A percentile compares a stretch with the other conserved stretches of the same genome.
These are phyloP conservation scores for Trichosporon faecale DNA, from an alignment of 1,284 basidiomycete species.

Conservation along the genomic window DNA sequence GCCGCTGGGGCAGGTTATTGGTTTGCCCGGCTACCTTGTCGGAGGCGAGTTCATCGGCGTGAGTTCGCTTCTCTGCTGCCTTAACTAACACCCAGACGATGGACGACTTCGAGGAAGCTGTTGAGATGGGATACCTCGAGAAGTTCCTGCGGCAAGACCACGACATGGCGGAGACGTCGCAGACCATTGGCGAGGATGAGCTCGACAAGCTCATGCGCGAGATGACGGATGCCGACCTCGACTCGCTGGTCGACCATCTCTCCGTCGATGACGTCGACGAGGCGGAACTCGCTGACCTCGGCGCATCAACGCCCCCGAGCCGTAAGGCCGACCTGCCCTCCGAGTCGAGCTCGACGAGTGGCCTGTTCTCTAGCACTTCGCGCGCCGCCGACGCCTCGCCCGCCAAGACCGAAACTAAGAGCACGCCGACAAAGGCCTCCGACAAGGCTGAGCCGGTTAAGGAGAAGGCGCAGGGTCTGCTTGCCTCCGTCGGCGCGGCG, in stretches of 20 bases:
- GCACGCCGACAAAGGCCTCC: not conserved
- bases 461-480: not conserved
- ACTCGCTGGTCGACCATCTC: conserved; percentile 42
- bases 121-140: conserved; percentile 41
- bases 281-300: not conserved
- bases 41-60: conserved; percentile 51
- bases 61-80: conserved; percentile 22
- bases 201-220: conserved; percentile 47
- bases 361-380: not conserved
- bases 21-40: conserved; percentile 49
- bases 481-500: not conserved
- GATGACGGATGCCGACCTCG: conserved; percentile 45
- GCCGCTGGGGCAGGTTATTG: conserved; percentile 42
- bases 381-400: not conserved
- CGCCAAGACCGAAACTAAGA: not conserved
- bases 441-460: not conserved
- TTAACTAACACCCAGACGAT: conserved; percentile 35
- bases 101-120: conserved; percentile 51
- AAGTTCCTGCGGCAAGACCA: conserved; percentile 45
- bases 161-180: conserved; percentile 30
- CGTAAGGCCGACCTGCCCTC: not conserved
- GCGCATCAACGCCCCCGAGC: not conserved
- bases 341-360: not conserved
- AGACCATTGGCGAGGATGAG: conserved; percentile 44
- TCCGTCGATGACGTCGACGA: conserved; percentile 21